Percentiles rank a stretch among this genome's conserved stretches.
These are phyloP conservation scores for Bipolaris cookei DNA, from an alignment of 2,329 filamentous ascomycete species.

Conservation along the genomic window DNA sequence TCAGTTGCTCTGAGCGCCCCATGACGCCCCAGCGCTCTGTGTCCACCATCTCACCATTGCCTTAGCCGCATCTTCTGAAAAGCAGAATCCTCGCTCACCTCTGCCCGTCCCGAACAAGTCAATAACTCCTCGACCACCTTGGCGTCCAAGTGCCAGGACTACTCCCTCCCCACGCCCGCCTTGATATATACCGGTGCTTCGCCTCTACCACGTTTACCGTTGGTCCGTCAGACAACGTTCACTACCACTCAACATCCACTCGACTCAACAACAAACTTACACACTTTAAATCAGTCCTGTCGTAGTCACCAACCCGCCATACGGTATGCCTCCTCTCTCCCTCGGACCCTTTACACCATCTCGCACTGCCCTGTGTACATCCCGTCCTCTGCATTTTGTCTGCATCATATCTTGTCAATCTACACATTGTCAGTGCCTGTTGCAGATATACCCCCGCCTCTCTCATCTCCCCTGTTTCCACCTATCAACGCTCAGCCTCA, in stretches of 20 bases:
- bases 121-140: constrained; percentile 44
- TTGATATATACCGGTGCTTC: constrained; percentile 44
- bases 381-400: neutral
- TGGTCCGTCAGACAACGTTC: constrained; percentile 29
- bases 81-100: constrained; percentile 44
- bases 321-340: constrained; percentile 1
- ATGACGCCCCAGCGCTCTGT: constrained; percentile 44
- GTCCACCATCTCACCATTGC: constrained; percentile 43
- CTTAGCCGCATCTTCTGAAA: constrained; percentile 48
- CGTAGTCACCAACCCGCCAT: neutral
- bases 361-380: neutral
- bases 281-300: neutral
- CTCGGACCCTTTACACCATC: neutral
- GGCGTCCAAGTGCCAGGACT: constrained; percentile 33
- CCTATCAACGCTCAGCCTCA: neutral
- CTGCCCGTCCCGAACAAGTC: constrained; percentile 44
- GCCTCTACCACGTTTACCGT: constrained; percentile 40
- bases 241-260: constrained; percentile 20
- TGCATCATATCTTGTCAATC: neutral
- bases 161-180: constrained; percentile 36
- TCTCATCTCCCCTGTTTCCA: no score
- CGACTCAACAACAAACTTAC: constrained; percentile 8
- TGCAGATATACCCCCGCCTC: no score
- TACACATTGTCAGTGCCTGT: no score
- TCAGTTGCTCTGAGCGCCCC: constrained; percentile 42